Percentiles rank a stretch among this genome's conserved stretches.
Conservation (phyloP, 2,329 filamentous ascomycete genomes). For the Penicillium sp. region DNA sequence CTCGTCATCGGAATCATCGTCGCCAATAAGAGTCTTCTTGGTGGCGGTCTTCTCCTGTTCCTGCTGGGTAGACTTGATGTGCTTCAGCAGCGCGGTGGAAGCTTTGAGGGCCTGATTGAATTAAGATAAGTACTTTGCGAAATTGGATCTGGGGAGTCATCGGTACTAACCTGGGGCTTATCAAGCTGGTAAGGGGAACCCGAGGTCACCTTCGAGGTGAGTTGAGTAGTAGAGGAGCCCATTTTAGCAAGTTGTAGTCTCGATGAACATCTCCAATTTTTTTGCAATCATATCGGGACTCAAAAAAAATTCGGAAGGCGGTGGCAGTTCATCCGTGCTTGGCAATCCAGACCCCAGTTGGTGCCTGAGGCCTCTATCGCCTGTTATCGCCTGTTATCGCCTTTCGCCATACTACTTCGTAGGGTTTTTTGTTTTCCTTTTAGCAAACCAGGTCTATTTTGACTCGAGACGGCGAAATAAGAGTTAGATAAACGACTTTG, state of each 20-base stretch:
- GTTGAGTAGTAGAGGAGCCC: constrained; percentile 38
- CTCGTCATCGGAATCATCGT: constrained; percentile 46
- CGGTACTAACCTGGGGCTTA: constrained; percentile 43
- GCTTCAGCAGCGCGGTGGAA: constrained; percentile 57
- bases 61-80: constrained; percentile 53
- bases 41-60: constrained; percentile 49
- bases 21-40: constrained; percentile 56
- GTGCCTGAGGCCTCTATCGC: constrained; percentile 15
- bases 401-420: background rate
- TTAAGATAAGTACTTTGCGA: constrained; percentile 18
- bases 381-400: background rate
- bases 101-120: constrained; percentile 54
- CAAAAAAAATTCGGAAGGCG: constrained; percentile 42
- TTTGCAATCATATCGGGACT: constrained; percentile 29
- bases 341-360: constrained; percentile 20
- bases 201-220: constrained; percentile 42
- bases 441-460: background rate
- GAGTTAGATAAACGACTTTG: too few relatives aligned
- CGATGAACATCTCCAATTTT: constrained; percentile 25
- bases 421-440: too few relatives aligned
- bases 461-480: too few relatives aligned
- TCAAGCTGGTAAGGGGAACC: constrained; percentile 50
- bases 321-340: constrained; percentile 34
- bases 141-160: background rate
- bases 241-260: constrained; percentile 34